Conservation (phyloP, 2,329 filamentous ascomycete species). For the Plectosphaerella plurivora region DNA sequence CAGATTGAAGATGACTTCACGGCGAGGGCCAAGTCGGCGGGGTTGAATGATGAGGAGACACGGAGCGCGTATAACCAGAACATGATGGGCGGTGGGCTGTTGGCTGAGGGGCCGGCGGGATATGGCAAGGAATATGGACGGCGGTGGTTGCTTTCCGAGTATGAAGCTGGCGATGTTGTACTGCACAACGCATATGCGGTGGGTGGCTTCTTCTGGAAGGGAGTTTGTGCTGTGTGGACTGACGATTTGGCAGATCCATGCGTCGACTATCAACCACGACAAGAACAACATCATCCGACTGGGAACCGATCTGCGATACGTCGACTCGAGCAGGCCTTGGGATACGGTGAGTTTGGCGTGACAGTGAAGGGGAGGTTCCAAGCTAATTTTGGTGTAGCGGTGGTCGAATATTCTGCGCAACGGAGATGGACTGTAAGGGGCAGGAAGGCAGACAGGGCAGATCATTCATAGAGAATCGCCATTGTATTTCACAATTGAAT, state of each 20-base stretch:
- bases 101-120: slow-evolving; percentile 29
- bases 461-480: no score
- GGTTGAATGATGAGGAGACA: slow-evolving; percentile 47
- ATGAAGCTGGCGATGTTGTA: slow-evolving; percentile 35
- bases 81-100: slow-evolving; percentile 52
- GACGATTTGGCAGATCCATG: slow-evolving; percentile 41
- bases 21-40: slow-evolving; percentile 31
- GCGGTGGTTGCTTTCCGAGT: slow-evolving; percentile 30
- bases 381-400: not conserved
- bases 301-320: slow-evolving; percentile 52
- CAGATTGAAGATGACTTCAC: slow-evolving; percentile 47
- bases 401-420: not conserved
- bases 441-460: no score
- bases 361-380: not conserved
- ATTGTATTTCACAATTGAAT: no score
- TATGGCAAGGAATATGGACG: slow-evolving; percentile 23
- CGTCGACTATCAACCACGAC: slow-evolving; percentile 51
- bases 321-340: slow-evolving; percentile 28
- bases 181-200: slow-evolving; percentile 31
- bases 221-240: not conserved
- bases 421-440: not conserved
- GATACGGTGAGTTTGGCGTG: slow-evolving; percentile 1
- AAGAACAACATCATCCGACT: slow-evolving; percentile 46
- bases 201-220: not conserved
- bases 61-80: slow-evolving; percentile 51